Evolutionary conservation across 2,329 filamentous ascomycete species (phyloP).

Genomic region (Aspergillus sp.): DNA sequence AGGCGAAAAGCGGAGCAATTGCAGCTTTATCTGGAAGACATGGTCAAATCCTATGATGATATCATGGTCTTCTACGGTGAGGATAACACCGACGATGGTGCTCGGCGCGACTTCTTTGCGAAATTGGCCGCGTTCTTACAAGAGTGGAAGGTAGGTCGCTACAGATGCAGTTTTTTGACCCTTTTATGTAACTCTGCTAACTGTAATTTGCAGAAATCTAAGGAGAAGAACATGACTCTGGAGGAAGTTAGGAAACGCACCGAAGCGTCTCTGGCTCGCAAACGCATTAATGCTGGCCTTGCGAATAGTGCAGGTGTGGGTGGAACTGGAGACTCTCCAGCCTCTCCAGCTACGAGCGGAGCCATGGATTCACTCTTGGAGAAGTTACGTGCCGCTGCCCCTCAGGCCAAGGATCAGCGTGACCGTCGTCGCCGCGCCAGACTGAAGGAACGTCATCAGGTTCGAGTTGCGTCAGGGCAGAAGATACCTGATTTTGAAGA

Average conservation of each 20-base stretch:
- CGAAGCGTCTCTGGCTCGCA: conserved; percentile 89
- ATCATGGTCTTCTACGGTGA: conserved; percentile 97
- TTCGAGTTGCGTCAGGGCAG: conserved; percentile 84
- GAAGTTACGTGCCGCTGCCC: conserved; percentile 90
- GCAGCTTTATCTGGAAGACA: conserved; percentile 89
- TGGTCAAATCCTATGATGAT: conserved; percentile 86
- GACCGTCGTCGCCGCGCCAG: conserved; percentile 83
- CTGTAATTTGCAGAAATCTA: conserved; percentile 64
- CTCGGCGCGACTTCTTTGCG: conserved; percentile 90
- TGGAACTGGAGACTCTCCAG: conserved; percentile 50
- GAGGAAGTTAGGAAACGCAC: conserved; percentile 84
- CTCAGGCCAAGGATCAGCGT: conserved; percentile 83
- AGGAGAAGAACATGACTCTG: conserved; percentile 81
- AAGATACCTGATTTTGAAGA: conserved; percentile 69
- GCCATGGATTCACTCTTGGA: conserved; percentile 96
- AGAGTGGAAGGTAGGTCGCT: conserved; percentile 75
- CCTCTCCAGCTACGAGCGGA: conserved; percentile 72
- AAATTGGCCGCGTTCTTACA: conserved; percentile 87
- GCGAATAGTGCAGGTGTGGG: conserved; percentile 55
- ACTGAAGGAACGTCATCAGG: conserved; percentile 86
- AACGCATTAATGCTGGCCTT: conserved; percentile 64
- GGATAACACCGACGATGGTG: conserved; percentile 85
- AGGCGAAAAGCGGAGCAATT: conserved; percentile 94
- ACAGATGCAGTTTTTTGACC: background rate
- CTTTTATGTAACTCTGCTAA: conserved; percentile 7